Base-by-base conservation (phyloP, 225 moss, liverwort and hornwort species). In the Antitrichia curtipendula region DNA sequence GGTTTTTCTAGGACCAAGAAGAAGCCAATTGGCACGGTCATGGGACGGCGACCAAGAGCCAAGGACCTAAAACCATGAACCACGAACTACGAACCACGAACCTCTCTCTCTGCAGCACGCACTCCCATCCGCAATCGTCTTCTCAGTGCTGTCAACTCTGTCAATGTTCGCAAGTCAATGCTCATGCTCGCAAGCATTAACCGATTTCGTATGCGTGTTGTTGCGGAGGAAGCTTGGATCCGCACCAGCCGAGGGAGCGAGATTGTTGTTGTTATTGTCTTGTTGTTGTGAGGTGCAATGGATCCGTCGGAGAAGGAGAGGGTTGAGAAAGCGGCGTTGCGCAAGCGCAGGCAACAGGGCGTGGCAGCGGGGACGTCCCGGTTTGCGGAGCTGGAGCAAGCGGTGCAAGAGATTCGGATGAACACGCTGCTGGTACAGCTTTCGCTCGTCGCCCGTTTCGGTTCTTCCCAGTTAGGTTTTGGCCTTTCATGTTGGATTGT, bases 341-440 rank as follows among this genome's bases (percentile, higher is more conserved):
- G 94, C 43, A 94, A 91, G 88, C 89, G 94, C 70, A 92, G 94
- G 89, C 94, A 94, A 82, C 94, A 94, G 75, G 92, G 94, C 31
- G 92, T 94, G 68, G 92, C 92, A 40, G 92, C 94, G 45, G 94
- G 94, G 36, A 92, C 94, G 20, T 91, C 91, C 36, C 90, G 94
- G n/a, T 94, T 94, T 53, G 92, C 92, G 60, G 94, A 94, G 87
- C 86, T 94, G 40, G 92, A 94, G 91, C 92, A 91, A 79, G 94
- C 94, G 19, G 88, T 94, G 84, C 94, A 94, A 77, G 94, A 94
- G 86, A 94, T 94, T 86, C 94, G 94, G 16, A 78, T 94, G 84
- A 94, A 94, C 53, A 90, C 94, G 15, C 82, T 94, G 45, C 89
- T 89, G 94, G 94, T 94, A 62, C 28, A 75, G 21, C 45, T 49